phyloP scores from a whole-genome alignment of 179 eudicot species.

The Drosera spatulata region DNA sequence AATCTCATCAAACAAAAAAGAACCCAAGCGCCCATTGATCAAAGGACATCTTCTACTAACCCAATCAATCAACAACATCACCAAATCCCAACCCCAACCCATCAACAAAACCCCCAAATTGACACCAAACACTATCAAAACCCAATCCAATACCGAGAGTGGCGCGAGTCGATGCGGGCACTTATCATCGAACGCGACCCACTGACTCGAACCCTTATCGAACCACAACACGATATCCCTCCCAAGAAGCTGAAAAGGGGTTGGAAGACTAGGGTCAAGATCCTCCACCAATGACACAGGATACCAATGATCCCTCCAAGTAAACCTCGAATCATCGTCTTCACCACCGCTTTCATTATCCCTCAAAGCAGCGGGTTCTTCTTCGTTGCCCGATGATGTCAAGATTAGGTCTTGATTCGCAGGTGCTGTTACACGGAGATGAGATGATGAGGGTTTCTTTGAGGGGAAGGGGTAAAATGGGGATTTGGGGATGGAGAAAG shows the following conservation, averaged over 20 bases:
- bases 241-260: constrained; percentile 81
- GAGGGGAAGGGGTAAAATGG: constrained; percentile 2
- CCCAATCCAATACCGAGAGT: constrained; percentile 39
- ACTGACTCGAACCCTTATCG: constrained; percentile 28
- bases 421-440: constrained; percentile 43
- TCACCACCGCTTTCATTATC: constrained; percentile 12
- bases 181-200: constrained; percentile 88
- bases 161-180: constrained; percentile 99
- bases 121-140: neutral
- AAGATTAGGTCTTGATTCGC: constrained; percentile 18
- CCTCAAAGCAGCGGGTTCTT: constrained; percentile 1
- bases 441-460: constrained; percentile 11
- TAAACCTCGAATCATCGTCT: constrained; percentile 36
- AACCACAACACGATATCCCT: constrained; percentile 90
- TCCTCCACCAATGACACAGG: constrained; percentile 86
- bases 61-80: too few relatives aligned
- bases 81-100: too few relatives aligned
- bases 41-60: too few relatives aligned
- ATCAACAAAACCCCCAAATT: too few relatives aligned
- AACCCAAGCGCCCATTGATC: too few relatives aligned
- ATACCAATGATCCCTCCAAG: constrained; percentile 97
- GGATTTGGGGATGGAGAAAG: constrained; percentile 9
- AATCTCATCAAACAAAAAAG: too few relatives aligned
- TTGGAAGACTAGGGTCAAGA: constrained; percentile 51
- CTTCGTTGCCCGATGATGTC: constrained; percentile 1